Evolutionary conservation across 768 basidiomycete species (phyloP).

Genomic region (Harrya chromipes): DNA sequence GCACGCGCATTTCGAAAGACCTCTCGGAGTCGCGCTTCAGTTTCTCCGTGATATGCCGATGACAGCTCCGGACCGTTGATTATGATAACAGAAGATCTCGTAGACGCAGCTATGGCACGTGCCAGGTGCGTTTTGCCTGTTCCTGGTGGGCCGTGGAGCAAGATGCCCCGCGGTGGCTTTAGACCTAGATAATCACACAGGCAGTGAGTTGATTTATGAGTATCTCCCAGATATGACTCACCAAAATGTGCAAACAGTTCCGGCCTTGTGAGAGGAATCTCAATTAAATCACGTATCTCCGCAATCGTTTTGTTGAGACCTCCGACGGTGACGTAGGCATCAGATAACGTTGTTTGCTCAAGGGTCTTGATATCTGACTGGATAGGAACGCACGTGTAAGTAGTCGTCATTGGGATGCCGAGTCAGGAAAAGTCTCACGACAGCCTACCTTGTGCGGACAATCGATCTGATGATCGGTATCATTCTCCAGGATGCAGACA

Average conservation of each 20-base stretch:
- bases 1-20: constrained; percentile 83
- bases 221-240: constrained; percentile 24
- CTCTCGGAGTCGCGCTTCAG: constrained; percentile 84
- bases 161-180: constrained; percentile 94
- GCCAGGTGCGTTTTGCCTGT: constrained; percentile 98
- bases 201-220: constrained; percentile 15
- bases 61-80: constrained; percentile 95
- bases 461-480: constrained; percentile 22
- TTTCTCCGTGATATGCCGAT: constrained; percentile 96
- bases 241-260: constrained; percentile 78
- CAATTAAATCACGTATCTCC: constrained; percentile 81
- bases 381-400: constrained; percentile 14
- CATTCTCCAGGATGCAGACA: constrained; percentile 42
- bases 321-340: constrained; percentile 82
- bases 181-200: constrained; percentile 50
- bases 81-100: constrained; percentile 82
- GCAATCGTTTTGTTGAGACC: constrained; percentile 86
- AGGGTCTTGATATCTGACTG: constrained; percentile 49
- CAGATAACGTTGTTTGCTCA: constrained; percentile 38
- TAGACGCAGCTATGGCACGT: constrained; percentile 87
- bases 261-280: constrained; percentile 81
- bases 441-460: constrained; percentile 33
- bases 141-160: constrained; percentile 94
- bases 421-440: constrained; percentile 9
- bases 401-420: constrained; percentile 2